A percentile compares a stretch with the other conserved stretches of the same genome.
Conservation (phyloP, 2,329 filamentous ascomycete genomes). For the Alternaria sp. region DNA sequence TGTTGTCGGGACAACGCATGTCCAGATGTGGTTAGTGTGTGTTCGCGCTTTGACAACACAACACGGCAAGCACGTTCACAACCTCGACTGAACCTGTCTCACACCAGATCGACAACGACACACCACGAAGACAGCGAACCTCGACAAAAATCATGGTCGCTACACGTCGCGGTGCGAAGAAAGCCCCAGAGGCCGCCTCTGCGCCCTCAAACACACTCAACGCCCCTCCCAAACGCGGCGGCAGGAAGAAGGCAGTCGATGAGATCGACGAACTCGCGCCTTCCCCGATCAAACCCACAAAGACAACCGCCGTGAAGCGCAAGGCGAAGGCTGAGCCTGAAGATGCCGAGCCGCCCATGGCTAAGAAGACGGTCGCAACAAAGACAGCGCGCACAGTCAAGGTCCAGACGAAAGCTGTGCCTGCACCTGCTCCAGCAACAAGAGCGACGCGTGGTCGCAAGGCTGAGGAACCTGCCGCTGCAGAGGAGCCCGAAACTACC, state of each 20-base stretch:
- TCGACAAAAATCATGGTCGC: conserved; percentile 39
- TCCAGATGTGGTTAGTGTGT: conserved; percentile 15
- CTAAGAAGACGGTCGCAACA: conserved; percentile 30
- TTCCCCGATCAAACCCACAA: conserved; percentile 27
- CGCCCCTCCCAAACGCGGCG: conserved; percentile 44
- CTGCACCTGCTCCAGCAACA: conserved; percentile 30
- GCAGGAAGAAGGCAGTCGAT: conserved; percentile 38
- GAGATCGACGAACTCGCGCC: conserved; percentile 30
- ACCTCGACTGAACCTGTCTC: conserved; percentile 20
- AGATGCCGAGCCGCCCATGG: conserved; percentile 20
- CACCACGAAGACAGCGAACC: conserved; percentile 23
- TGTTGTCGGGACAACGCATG: conserved; percentile 28
- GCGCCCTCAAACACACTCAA: conserved; percentile 38
- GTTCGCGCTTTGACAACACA: conserved; percentile 37
- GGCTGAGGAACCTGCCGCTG: conserved; percentile 15
- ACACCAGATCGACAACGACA: conserved; percentile 15
- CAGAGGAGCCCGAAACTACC: conserved; percentile 22
- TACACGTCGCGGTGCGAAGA: conserved; percentile 42
- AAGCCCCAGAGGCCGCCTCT: conserved; percentile 32
- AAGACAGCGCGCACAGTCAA: conserved; percentile 35
- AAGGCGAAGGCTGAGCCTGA: conserved; percentile 32
- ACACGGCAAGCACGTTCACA: conserved; percentile 26
- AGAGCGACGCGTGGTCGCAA: conserved; percentile 38
- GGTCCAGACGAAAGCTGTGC: conserved; percentile 24
- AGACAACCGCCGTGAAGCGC: conserved; percentile 30